phyloP scores from a whole-genome alignment of 306 rosid species.

The Datisca glomerata region DNA sequence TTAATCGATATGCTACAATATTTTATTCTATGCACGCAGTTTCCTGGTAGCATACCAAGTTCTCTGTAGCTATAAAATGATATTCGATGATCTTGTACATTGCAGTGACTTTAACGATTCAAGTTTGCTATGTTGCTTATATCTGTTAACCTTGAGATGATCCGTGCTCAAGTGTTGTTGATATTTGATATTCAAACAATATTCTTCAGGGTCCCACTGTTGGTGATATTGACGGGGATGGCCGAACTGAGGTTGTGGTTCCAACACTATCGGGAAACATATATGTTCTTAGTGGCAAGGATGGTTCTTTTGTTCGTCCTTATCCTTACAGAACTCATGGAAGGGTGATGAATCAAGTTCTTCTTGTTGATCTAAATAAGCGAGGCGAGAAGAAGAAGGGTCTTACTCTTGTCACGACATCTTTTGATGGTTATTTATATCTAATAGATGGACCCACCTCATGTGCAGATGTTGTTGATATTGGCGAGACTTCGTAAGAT shows the following conservation, averaged over 20 bases:
- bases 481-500: conserved; percentile 98
- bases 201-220: conserved; percentile 68
- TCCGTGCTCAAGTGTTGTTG: no score
- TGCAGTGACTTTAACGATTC: no score
- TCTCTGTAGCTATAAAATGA: no score
- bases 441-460: conserved; percentile 92
- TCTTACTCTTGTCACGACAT: conserved; percentile 78
- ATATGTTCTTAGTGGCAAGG: conserved; percentile 91
- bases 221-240: conserved; percentile 96
- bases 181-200: no score
- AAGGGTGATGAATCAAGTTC: conserved; percentile 89
- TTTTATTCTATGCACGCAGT: no score
- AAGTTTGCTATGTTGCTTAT: no score
- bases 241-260: conserved; percentile 85
- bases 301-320: conserved; percentile 67
- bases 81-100: no score
- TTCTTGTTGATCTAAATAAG: conserved; percentile 73
- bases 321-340: conserved; percentile 93
- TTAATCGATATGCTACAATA: no score
- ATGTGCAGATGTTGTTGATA: conserved; percentile 95
- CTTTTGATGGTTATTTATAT: conserved; percentile 92
- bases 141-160: no score
- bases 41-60: no score
- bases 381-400: conserved; percentile 74
- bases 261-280: conserved; percentile 89